These are phyloP conservation scores for Bryum argenteum DNA, from an alignment of 225 moss, liverwort and hornwort species.

Conservation along the genomic window DNA sequence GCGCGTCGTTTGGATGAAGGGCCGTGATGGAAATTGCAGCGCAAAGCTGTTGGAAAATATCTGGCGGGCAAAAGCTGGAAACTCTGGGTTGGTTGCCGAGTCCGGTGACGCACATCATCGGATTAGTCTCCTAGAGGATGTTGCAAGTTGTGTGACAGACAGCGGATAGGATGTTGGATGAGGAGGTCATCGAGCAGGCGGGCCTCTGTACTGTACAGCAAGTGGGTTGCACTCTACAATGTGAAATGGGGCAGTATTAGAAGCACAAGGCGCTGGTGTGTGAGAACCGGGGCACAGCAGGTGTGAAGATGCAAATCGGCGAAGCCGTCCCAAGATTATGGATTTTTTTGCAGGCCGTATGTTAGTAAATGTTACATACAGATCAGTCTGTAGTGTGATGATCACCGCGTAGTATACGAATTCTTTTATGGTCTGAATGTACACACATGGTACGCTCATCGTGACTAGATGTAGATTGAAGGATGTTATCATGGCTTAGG, in stretches of 20 bases:
- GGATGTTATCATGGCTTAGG: slow-evolving; percentile 19
- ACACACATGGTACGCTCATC: slow-evolving; percentile 36
- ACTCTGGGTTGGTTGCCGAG: no score
- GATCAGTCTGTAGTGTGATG: slow-evolving; percentile 37
- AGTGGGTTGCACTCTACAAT: slow-evolving; percentile 21
- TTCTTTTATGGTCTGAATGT: slow-evolving; percentile 30
- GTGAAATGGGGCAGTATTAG: slow-evolving; percentile 16
- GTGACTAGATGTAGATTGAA: slow-evolving; percentile 35
- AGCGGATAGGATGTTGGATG: not conserved
- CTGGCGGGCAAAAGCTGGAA: no score
- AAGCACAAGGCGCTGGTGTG: slow-evolving; percentile 19
- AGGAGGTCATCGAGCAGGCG: slow-evolving; percentile 11
- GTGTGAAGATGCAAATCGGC: slow-evolving; percentile 25
- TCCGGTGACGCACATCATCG: no score
- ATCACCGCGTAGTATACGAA: slow-evolving; percentile 33
- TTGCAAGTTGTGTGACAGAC: no score
- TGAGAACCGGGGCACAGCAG: slow-evolving; percentile 17
- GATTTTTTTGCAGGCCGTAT: slow-evolving; percentile 34
- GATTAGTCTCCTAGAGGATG: no score
- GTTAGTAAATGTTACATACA: slow-evolving; percentile 39
- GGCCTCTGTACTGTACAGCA: slow-evolving; percentile 28
- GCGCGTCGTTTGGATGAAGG: slow-evolving; percentile 35
- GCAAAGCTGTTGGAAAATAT: slow-evolving; percentile 13
- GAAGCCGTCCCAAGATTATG: slow-evolving; percentile 33
- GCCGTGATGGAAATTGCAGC: not conserved